Base-by-base conservation (phyloP, 768 basidiomycete species). In the Sporobolomyces roseus region DNA sequence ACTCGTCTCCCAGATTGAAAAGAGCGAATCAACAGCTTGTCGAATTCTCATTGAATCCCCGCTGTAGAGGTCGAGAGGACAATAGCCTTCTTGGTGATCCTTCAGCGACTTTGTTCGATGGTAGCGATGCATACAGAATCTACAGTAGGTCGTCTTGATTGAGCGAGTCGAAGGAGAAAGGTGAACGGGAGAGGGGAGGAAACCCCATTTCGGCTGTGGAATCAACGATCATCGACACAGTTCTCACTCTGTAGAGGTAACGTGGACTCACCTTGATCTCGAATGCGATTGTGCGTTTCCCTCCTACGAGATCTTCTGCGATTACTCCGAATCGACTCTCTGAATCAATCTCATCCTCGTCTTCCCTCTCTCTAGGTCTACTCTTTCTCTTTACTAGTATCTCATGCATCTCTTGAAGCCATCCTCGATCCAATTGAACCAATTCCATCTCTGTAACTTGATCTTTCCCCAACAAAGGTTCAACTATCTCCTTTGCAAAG, bases 171-270 rank as follows among this genome's bases (percentile, higher is more conserved):
- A 79, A 4, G 81, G 74, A 9, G 91, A 88, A 43, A 93, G 81
- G 17, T 3, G 75, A 71, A 8, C 83, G 75, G 36, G 17, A 3
- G 94, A 82, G 3, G 94, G 92, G 45, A 97, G 79, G 78, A 99
- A 96, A 4, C 87, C 91, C 93, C 94, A 99, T 82, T 99, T 99
- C 36, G 94, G 94, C 94, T 96, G 76, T n/a, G 35, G n/a, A 33
- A 41, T n/a, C 33, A 32, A 55, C 58, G 7, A 32, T 4, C n/a
- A 29, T 9, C 23, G 30, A 27, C 17, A 10, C 12, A 17, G 16
- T 27, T 61, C 17, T 3, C 5, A 3, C 50, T 54, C 14, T 19
- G 59, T 21, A 1, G 27, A 7, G 32, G 1, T 3, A 55, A 4
- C 1, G 7, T 17, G 0, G 32, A 68, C 77, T 68, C 66, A 91